A percentile compares a stretch with the other conserved stretches of the same genome.
These are phyloP conservation scores for Beauveria australis DNA, from an alignment of 2,329 filamentous ascomycete species.

Conservation along the genomic window DNA sequence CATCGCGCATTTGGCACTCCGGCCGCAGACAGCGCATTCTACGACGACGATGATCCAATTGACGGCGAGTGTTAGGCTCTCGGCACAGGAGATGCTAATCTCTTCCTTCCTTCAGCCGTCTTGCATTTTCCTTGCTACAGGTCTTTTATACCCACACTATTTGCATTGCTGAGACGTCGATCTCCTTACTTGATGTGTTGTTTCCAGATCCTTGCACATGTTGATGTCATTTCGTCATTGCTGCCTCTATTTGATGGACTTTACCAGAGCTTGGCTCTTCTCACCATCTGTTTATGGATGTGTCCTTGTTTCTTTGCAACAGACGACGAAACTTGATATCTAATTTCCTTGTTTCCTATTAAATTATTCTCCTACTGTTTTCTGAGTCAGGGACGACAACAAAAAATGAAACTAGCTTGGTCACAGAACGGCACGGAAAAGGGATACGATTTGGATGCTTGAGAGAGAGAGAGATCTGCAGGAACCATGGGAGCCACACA, in stretches of 20 bases:
- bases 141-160: background rate
- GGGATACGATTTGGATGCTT: background rate
- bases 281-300: no score
- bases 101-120: background rate
- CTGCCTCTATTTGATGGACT: background rate
- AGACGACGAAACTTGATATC: background rate
- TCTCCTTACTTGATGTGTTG: background rate
- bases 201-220: background rate
- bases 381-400: no score
- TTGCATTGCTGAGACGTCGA: background rate
- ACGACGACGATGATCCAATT: conserved; percentile 17
- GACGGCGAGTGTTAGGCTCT: conserved; percentile 29
- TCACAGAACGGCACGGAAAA: background rate
- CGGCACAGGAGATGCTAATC: background rate
- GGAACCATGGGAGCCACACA: background rate
- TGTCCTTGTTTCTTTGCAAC: background rate
- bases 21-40: background rate
- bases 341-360: background rate
- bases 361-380: no score
- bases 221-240: background rate
- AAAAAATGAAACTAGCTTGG: no score
- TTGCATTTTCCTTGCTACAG: background rate
- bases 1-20: background rate
- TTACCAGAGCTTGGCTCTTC: no score
- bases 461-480: background rate